These are phyloP conservation scores for Fraxinus albicans DNA, from an alignment of 305 asterid species.

Conservation along the genomic window DNA sequence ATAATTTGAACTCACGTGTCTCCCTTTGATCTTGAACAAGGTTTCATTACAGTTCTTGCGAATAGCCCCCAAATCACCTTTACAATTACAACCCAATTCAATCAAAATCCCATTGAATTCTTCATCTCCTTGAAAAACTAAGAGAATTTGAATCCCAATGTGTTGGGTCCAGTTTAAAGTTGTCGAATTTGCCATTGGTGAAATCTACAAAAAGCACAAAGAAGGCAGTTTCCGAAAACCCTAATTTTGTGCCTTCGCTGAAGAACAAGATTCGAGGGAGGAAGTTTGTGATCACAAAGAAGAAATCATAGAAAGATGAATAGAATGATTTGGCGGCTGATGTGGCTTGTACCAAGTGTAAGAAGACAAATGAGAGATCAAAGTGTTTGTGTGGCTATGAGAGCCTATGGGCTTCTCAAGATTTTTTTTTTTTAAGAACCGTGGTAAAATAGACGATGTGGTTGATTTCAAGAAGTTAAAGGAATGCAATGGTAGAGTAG, in stretches of 20 bases:
- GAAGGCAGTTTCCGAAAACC: slow-evolving; percentile 42
- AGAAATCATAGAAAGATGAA: slow-evolving; percentile 39
- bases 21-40: slow-evolving; percentile 49
- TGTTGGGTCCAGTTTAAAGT: slow-evolving; percentile 43
- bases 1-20: slow-evolving; percentile 39
- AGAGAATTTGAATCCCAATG: slow-evolving; percentile 64
- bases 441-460: too few species aligned
- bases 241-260: slow-evolving; percentile 35
- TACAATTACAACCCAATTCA: slow-evolving; percentile 49
- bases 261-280: slow-evolving; percentile 73
- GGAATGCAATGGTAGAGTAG: slow-evolving; percentile 13
- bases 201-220: slow-evolving; percentile 50
- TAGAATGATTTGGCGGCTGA: slow-evolving; percentile 7
- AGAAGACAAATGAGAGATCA: slow-evolving; percentile 38
- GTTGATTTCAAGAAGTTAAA: slow-evolving; percentile 24
- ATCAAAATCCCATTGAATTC: slow-evolving; percentile 29
- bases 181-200: slow-evolving; percentile 36
- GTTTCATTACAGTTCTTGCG: slow-evolving; percentile 55
- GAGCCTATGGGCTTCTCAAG: slow-evolving; percentile 39
- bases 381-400: slow-evolving; percentile 63
- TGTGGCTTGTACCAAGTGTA: slow-evolving; percentile 52
- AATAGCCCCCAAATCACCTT: slow-evolving; percentile 52
- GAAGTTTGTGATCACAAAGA: slow-evolving; percentile 73
- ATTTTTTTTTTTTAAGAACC: too few species aligned
- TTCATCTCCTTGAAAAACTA: slow-evolving; percentile 17